Percentiles rank a stretch among this genome's conserved stretches.
These are phyloP conservation scores for Tolypocladium amazonense DNA, from an alignment of 2,329 filamentous ascomycete species.

Conservation along the genomic window DNA sequence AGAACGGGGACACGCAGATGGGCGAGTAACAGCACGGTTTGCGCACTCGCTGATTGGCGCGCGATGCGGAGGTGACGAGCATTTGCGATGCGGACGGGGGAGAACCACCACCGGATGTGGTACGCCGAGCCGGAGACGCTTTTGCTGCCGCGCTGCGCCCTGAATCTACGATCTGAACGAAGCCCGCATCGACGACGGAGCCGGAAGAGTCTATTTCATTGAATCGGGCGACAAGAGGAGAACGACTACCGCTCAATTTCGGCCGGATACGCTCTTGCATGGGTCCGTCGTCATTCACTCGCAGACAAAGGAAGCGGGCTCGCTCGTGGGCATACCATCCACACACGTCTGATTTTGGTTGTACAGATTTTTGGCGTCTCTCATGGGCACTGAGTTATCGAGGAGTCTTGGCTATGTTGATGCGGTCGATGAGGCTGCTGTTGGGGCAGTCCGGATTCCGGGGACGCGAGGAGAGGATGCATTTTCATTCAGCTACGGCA, in stretches of 20 bases:
- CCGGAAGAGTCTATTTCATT: background rate
- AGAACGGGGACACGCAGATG: slow-evolving; percentile 47
- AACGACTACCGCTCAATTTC: background rate
- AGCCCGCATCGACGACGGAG: background rate
- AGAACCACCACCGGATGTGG: background rate
- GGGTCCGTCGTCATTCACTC: background rate
- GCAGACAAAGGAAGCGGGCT: background rate
- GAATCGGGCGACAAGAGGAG: background rate
- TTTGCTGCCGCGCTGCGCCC: background rate
- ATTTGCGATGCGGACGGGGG: background rate
- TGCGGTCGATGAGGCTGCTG: background rate
- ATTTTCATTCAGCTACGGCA: background rate
- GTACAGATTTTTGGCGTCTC: background rate
- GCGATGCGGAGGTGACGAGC: background rate
- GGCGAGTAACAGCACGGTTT: slow-evolving; percentile 29
- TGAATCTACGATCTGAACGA: background rate
- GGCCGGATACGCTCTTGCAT: background rate
- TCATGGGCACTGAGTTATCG: background rate
- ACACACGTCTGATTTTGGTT: background rate
- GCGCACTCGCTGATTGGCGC: background rate
- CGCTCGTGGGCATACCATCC: background rate
- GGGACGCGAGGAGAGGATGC: background rate
- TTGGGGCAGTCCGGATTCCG: background rate
- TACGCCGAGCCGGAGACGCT: background rate
- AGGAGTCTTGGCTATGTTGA: background rate